phyloP scores from a whole-genome alignment of 192 early-diverging fungal species.

The Coemansia reversa region DNA sequence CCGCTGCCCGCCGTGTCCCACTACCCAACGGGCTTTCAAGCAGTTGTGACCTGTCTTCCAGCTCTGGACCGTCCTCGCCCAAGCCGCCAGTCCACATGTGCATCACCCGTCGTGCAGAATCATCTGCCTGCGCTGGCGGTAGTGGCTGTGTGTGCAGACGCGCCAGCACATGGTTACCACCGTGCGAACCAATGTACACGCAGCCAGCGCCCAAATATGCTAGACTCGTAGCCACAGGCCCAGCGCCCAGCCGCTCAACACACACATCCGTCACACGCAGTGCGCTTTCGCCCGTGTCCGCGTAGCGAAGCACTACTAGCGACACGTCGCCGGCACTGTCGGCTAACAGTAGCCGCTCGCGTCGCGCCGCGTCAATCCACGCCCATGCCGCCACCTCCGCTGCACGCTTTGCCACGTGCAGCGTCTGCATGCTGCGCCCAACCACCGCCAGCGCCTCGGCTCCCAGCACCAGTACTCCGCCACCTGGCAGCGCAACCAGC shows the following conservation, averaged over 20 bases:
- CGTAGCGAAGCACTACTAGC: conserved; percentile 54
- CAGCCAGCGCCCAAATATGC: conserved; percentile 66
- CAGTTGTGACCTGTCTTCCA: conserved; percentile 2
- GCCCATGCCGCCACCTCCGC: conserved; percentile 57
- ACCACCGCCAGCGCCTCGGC: conserved; percentile 32
- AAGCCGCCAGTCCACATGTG: background rate
- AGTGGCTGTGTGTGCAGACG: conserved; percentile 57
- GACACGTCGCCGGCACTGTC: conserved; percentile 67
- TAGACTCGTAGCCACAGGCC: conserved; percentile 61
- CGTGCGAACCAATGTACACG: conserved; percentile 82
- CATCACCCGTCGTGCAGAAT: background rate
- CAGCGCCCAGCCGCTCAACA: conserved; percentile 52
- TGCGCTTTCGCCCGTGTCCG: conserved; percentile 9
- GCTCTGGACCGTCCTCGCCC: background rate
- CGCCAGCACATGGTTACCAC: conserved; percentile 80
- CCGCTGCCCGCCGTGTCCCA: background rate
- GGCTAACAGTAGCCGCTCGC: conserved; percentile 64
- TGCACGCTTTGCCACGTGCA: conserved; percentile 16
- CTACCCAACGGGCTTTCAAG: background rate
- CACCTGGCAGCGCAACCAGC: conserved; percentile 27
- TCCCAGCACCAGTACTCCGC: conserved; percentile 29
- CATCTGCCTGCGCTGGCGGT: conserved; percentile 1
- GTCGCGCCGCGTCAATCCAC: conserved; percentile 55
- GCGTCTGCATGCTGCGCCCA: background rate
- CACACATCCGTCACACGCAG: conserved; percentile 39